Evolutionary conservation across 2,329 filamentous ascomycete species (phyloP).

Genomic region (Penicillium janthinellum): DNA sequence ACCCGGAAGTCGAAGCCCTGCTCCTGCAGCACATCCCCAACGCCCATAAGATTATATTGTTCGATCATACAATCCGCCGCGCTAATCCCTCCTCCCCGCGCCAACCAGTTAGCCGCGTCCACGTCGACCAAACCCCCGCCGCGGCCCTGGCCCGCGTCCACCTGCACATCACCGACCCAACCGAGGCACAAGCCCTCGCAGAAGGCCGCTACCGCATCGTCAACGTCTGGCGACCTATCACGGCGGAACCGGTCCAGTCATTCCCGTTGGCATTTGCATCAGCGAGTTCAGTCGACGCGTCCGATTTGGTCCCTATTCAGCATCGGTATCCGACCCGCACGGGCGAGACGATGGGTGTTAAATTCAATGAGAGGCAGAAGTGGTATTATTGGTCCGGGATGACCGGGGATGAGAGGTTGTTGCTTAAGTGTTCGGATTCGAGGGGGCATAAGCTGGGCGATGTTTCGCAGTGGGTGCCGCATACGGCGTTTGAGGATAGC

Average conservation of each 20-base stretch:
- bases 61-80: slow-evolving; percentile 87
- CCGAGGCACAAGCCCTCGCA: slow-evolving; percentile 68
- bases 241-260: slow-evolving; percentile 56
- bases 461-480: slow-evolving; percentile 57
- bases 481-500: slow-evolving; percentile 79
- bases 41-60: slow-evolving; percentile 68
- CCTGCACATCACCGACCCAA: slow-evolving; percentile 61
- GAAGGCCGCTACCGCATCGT: slow-evolving; percentile 75
- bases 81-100: slow-evolving; percentile 61
- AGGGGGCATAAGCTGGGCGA: slow-evolving; percentile 50
- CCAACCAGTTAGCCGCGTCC: slow-evolving; percentile 69
- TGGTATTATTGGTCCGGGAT: slow-evolving; percentile 85
- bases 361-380: slow-evolving; percentile 61
- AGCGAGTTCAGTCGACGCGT: slow-evolving; percentile 51
- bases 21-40: slow-evolving; percentile 69
- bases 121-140: slow-evolving; percentile 78
- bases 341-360: slow-evolving; percentile 74
- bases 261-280: slow-evolving; percentile 62
- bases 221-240: slow-evolving; percentile 79
- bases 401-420: slow-evolving; percentile 68
- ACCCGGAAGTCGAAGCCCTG: slow-evolving; percentile 77
- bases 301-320: slow-evolving; percentile 71
- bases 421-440: slow-evolving; percentile 76
- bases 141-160: slow-evolving; percentile 69
- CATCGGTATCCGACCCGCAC: slow-evolving; percentile 71